Percentiles rank a stretch among this genome's conserved stretches.
These are phyloP conservation scores for Boletus vinaceobasis DNA, from an alignment of 768 basidiomycete genomes.

Conservation along the genomic window DNA sequence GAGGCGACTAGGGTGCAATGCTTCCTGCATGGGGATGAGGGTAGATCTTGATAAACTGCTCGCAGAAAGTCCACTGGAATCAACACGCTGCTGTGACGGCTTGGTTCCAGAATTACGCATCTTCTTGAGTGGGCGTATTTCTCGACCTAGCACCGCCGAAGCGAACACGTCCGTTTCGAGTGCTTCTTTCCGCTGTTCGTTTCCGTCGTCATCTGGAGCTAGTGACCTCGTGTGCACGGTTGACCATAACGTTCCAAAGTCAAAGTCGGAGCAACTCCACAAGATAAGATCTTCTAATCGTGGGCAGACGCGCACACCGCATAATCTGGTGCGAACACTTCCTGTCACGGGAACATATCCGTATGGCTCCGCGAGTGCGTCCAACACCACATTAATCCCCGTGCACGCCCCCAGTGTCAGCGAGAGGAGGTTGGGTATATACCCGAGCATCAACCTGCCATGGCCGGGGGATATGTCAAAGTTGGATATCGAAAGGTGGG, in stretches of 20 bases:
- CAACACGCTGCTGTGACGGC: conserved; percentile 11
- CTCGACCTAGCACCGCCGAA: conserved; percentile 25
- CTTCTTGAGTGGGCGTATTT: conserved; percentile 38
- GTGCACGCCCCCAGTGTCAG: conserved; percentile 47
- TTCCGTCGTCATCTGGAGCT: conserved; percentile 9
- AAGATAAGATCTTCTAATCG: conserved; percentile 48
- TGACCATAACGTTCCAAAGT: conserved; percentile 34
- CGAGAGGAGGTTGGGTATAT: conserved; percentile 48
- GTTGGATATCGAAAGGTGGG: conserved; percentile 48
- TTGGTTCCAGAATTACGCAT: conserved; percentile 12
- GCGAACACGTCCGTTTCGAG: conserved; percentile 21
- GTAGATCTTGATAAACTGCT: conserved; percentile 29
- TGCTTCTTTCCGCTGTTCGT: conserved; percentile 11
- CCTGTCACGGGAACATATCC: conserved; percentile 16
- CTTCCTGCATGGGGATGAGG: conserved; percentile 37
- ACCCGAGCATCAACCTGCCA: conserved; percentile 44
- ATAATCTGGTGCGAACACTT: conserved; percentile 16
- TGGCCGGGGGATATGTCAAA: conserved; percentile 41
- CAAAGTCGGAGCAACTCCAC: conserved; percentile 48
- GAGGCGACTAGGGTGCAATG: conserved; percentile 33
- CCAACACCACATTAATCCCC: conserved; percentile 40
- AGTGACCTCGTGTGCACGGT: conserved; percentile 36
- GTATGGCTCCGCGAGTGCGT: conserved; percentile 39
- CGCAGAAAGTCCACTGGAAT: conserved; percentile 10
- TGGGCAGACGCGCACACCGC: conserved; percentile 48